Evolutionary conservation across 2,329 filamentous ascomycete genomes (phyloP), one percentile per base, ranked within the genome.

Genomic region (Xylaria sp.): DNA sequence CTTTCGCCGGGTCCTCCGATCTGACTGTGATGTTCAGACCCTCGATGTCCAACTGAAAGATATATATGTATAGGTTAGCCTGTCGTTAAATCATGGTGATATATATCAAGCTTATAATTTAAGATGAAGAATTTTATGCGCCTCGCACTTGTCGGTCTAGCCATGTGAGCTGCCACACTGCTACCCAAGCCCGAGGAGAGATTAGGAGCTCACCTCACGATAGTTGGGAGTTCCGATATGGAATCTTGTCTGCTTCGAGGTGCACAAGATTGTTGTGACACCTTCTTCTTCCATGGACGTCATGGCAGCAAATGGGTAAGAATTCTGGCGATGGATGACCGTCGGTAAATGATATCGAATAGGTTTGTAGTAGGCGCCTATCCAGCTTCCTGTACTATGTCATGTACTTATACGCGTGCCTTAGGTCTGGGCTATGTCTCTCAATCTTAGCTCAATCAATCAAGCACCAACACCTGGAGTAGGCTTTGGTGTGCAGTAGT

Each of bases 21-120:
- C 83, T 83, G 53, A 94, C 86, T 1, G 87, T 86, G 68, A 94
- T 91, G 65, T 84, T 88, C n/a, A 95, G 83, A 55, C 91, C 91
- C 70, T 93, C 90, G 48, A 94, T 86, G 68, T 92, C 89, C 60
- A 92, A 83, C 89, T 91, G 32, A 7, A 18, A 30, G n/a, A 34
- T n/a, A 10, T 10, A 15, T 39, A 25, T 41, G 23, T 48, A 58
- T 52, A 4, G 6, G 52, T 71, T 25, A 71, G 52, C 15, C 10
- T 25, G 23, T 18, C 20, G 18, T 8, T n/a, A 12, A 13, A 4
- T 45, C 32, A 8, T 23, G 3, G 23, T 8, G 10, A 46, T 30
- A 36, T 28, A 32, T 9, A 32, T 46, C 30, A 25, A 25, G 9
- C 8, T 46, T 8, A 28, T 32, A 2, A 28, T 18, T 15, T 18